Percentiles rank a stretch among this genome's conserved stretches.
Evolutionary conservation across 2,329 filamentous ascomycete species (phyloP).

Genomic region (Exophiala aquamarina): DNA sequence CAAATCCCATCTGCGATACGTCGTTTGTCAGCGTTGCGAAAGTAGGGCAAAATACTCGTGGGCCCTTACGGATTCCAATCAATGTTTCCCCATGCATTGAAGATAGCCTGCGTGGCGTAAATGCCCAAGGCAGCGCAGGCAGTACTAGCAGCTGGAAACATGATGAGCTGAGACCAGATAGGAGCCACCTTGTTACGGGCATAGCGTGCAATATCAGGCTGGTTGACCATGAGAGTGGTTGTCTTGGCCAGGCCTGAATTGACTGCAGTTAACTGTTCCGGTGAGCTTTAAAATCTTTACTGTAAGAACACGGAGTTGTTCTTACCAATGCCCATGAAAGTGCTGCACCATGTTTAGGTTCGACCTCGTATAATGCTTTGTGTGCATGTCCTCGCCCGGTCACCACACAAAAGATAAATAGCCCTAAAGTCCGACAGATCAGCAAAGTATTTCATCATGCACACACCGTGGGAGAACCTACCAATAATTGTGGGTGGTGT

Average conservation of each 20-base stretch:
- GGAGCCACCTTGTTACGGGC: conserved; percentile 33
- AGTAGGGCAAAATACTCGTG: conserved; percentile 26
- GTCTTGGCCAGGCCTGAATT: conserved; percentile 41
- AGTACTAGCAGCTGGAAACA: conserved; percentile 44
- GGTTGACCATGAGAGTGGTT: conserved; percentile 42
- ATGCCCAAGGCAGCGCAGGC: conserved; percentile 46
- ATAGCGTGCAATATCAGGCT: conserved; percentile 47
- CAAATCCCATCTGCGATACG: conserved; percentile 9
- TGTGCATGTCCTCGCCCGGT: conserved; percentile 14
- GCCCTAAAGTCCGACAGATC: conserved; percentile 3
- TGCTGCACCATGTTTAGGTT: conserved; percentile 11
- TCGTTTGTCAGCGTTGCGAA: conserved; percentile 26
- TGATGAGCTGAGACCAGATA: conserved; percentile 43
- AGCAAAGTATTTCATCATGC: background rate
- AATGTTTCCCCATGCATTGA: conserved; percentile 40
- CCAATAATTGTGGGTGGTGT: conserved; percentile 14
- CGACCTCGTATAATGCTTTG: conserved; percentile 8
- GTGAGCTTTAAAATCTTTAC: conserved; percentile 29
- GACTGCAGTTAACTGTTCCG: conserved; percentile 35
- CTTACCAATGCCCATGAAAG: conserved; percentile 19
- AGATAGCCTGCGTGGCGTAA: conserved; percentile 44
- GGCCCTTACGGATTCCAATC: conserved; percentile 15
- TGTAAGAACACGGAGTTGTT: background rate
- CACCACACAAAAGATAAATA: conserved; percentile 14
- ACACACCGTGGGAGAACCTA: background rate